Conservation (phyloP, 306 rosid genomes). For the Fragaria ananassa region DNA sequence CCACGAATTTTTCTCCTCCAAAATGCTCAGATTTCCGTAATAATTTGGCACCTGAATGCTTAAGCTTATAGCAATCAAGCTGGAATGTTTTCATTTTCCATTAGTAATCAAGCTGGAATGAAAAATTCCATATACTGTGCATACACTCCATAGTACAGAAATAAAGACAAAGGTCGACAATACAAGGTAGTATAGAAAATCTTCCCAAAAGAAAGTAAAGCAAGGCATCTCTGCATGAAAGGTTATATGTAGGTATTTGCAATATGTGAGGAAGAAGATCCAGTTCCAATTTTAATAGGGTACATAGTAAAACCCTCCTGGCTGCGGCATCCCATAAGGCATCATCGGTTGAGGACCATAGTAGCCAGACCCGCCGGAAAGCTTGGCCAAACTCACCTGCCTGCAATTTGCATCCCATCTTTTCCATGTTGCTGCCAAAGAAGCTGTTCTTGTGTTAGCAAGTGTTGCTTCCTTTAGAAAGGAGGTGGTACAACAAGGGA, state of each 20-base stretch:
- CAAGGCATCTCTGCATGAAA: neutral
- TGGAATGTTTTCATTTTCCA: too few species aligned
- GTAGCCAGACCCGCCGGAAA: constrained; percentile 46
- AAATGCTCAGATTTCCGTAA: too few species aligned
- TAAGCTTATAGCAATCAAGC: too few species aligned
- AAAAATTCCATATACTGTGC: neutral
- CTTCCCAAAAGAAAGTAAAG: neutral
- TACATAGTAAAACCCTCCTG: constrained; percentile 58
- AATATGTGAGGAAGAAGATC: neutral
- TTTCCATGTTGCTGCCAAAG: constrained; percentile 74
- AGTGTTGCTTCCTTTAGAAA: constrained; percentile 62
- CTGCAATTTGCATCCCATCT: constrained; percentile 56
- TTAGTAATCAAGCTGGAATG: neutral
- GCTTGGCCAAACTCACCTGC: constrained; percentile 48
- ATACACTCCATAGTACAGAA: neutral
- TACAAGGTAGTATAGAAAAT: neutral
- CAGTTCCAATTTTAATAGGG: constrained; percentile 20
- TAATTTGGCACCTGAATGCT: too few species aligned
- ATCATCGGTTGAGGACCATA: constrained; percentile 46
- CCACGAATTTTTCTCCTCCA: too few species aligned
- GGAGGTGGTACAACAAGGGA: constrained; percentile 77
- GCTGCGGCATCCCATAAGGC: constrained; percentile 72
- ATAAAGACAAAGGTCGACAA: neutral
- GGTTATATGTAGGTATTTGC: constrained; percentile 9
- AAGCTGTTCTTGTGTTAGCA: constrained; percentile 69